Evolutionary conservation across 805 yeast genomes (phyloP), one percentile per base, ranked within the genome.

Genomic region (Ogataea zsoltii): DNA sequence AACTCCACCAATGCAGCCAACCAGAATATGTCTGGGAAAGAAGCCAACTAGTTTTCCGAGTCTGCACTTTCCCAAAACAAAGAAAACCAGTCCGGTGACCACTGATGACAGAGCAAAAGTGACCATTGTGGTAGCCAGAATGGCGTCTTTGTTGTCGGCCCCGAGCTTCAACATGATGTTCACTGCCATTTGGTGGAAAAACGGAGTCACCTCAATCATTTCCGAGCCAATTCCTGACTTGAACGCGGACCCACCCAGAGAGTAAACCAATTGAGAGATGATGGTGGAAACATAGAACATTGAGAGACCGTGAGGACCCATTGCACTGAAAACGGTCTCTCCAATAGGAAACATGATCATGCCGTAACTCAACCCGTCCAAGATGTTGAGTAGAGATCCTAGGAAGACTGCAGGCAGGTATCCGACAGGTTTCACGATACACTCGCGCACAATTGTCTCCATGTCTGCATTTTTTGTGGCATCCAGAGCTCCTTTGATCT

Each of bases 131-230:
- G 99, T 94, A 1, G 96, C 83, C 29, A 90, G 70, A 4, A 89
- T 76, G 11, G 76, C 81, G 10, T 74, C 76, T 32, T 53, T 41
- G 14, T 60, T 44, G 12, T 56, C 62, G 10, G 67, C 75, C 7
- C 83, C 83, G 57, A 88, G 71, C 17, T 74, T 56, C 7, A 41
- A 9, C 63, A 83, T 71, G 39, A 94, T 83, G 12, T 83, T 71
- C 21, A 78, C 71, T 1, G 97, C 97, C 96, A 94, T 91, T 2
- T 95, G 77, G 61, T 94, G 99, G 72, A 92, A 92, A 64, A 94
- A 94, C 2, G 99, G 99, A 2, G 97, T 96, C n/a, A 94, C 89
- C 65, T 94, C 99, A 54, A 94, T 94, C 99, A 94, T 94, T 68
- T 94, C 98, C 3, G 96, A 87, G 1, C 99, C 99, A 35, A 92